Conservation (phyloP, 2,329 filamentous ascomycete species). For the Pyrenochaeta sp. region DNA sequence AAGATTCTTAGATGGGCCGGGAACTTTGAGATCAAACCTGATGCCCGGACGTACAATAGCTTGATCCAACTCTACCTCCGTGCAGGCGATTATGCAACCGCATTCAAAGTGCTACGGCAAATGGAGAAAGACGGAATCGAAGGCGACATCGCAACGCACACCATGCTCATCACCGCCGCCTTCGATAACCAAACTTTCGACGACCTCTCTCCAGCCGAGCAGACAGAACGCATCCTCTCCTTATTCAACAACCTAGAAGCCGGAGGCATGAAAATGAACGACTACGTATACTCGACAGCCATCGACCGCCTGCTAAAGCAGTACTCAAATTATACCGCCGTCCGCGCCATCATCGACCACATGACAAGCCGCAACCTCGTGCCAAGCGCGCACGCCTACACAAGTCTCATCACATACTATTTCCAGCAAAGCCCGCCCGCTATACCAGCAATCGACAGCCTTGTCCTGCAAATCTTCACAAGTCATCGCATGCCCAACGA, state of each 20-base stretch:
- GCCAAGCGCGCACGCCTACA: constrained; percentile 73
- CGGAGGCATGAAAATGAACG: constrained; percentile 66
- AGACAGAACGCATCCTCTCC: constrained; percentile 60
- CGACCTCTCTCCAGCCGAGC: constrained; percentile 56
- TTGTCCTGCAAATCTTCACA: constrained; percentile 61
- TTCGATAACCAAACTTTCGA: constrained; percentile 60
- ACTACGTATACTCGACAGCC: constrained; percentile 73
- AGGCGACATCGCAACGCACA: constrained; percentile 75
- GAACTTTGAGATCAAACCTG: constrained; percentile 55
- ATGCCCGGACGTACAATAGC: constrained; percentile 69
- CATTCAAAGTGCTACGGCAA: constrained; percentile 61
- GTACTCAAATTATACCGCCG: constrained; percentile 57
- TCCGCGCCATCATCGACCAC: constrained; percentile 68
- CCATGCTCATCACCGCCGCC: constrained; percentile 71
- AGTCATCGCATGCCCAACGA: constrained; percentile 53
- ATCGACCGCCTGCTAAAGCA: constrained; percentile 69
- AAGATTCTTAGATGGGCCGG: constrained; percentile 54
- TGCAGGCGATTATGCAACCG: constrained; percentile 57
- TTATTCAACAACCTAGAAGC: constrained; percentile 65
- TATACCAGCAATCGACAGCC: constrained; percentile 64
- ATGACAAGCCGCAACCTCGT: constrained; percentile 65
- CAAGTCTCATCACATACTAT: constrained; percentile 74
- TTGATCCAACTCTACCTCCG: constrained; percentile 70
- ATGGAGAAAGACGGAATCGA: constrained; percentile 67
- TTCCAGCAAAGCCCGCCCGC: constrained; percentile 68